Conservation (phyloP, 2,329 filamentous ascomycete genomes). For the Fusarium graminum region DNA sequence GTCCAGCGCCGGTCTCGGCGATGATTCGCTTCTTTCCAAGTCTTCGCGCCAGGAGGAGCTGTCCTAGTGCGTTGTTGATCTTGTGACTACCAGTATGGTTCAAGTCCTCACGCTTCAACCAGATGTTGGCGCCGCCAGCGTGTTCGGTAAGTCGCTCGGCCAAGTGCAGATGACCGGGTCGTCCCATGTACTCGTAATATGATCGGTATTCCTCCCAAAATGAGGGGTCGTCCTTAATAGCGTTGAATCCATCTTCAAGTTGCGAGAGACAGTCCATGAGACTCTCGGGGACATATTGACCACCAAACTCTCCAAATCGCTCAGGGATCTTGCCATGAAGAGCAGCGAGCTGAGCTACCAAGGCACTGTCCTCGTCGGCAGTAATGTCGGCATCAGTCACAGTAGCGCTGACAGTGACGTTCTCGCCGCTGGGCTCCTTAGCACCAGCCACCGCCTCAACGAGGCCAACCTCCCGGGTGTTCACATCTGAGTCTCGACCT, state of each 20-base stretch:
- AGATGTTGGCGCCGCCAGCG: conserved; percentile 94
- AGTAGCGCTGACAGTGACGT: conserved; percentile 68
- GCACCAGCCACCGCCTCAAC: conserved; percentile 74
- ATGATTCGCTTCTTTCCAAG: conserved; percentile 98
- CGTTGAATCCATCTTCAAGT: conserved; percentile 90
- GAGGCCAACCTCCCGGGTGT: conserved; percentile 76
- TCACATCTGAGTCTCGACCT: conserved; percentile 60
- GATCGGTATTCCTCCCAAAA: conserved; percentile 99
- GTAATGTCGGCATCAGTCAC: conserved; percentile 76
- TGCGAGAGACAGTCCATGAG: conserved; percentile 96
- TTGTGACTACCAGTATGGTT: conserved; percentile 99
- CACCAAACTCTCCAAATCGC: conserved; percentile 94
- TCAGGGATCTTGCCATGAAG: conserved; percentile 85
- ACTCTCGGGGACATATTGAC: conserved; percentile 96
- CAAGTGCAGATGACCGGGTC: conserved; percentile 90
- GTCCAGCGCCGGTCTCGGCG: conserved; percentile 95
- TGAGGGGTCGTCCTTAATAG: conserved; percentile 84
- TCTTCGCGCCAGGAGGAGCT: conserved; percentile 86
- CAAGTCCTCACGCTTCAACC: conserved; percentile 96
- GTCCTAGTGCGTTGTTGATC: conserved; percentile 98
- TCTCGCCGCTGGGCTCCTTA: conserved; percentile 53
- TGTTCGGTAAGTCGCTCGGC: conserved; percentile 89
- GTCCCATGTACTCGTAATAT: conserved; percentile 97
- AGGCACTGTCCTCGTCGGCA: conserved; percentile 65
- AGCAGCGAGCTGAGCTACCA: conserved; percentile 87